phyloP scores from a whole-genome alignment of 2,329 filamentous ascomycete species.

The Colletotrichum siamense region DNA sequence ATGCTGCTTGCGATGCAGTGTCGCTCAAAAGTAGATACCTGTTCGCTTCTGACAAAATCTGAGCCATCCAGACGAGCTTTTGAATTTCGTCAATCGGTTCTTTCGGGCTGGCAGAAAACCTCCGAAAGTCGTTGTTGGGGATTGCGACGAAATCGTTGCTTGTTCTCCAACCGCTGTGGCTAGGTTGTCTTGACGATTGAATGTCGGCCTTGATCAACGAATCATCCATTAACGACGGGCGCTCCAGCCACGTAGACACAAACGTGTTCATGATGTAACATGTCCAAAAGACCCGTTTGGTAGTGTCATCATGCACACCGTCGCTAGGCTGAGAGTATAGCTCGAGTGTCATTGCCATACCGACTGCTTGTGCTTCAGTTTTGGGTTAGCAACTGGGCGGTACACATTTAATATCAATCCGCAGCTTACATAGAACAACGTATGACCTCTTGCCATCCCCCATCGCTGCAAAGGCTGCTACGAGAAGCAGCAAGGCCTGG shows the following conservation, averaged over 20 bases:
- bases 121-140: background rate
- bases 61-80: background rate
- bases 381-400: background rate
- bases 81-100: background rate
- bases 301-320: background rate
- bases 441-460: background rate
- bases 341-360: background rate
- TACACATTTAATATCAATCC: background rate
- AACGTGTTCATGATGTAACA: conserved; percentile 8
- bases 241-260: conserved; percentile 11
- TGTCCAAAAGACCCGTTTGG: conserved; percentile 6
- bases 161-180: background rate
- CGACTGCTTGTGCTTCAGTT: background rate
- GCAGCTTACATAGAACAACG: background rate
- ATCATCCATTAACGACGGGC: conserved; percentile 7
- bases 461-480: background rate
- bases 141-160: background rate
- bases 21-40: conserved; percentile 4
- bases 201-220: background rate
- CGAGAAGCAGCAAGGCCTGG: background rate
- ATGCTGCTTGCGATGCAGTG: background rate
- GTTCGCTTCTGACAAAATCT: conserved; percentile 5
- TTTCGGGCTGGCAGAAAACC: background rate
- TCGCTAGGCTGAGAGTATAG: background rate
- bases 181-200: background rate